Percentiles rank a stretch among this genome's conserved stretches.
Evolutionary conservation across 2,329 filamentous ascomycete species (phyloP).

Genomic region (Thielaviopsis cerberus): DNA sequence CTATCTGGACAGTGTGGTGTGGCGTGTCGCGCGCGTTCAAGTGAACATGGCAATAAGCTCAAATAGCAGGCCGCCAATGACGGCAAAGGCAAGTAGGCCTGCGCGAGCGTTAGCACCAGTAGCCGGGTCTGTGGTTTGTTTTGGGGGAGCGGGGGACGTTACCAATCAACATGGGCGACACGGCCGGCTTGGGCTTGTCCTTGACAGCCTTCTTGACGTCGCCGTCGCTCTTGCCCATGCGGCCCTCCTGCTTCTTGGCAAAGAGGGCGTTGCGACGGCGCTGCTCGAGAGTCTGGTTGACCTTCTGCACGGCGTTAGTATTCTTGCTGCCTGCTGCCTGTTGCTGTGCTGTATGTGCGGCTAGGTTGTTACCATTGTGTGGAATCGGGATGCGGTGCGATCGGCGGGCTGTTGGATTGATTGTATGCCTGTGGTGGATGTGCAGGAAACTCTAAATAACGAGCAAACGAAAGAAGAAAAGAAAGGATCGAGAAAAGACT

Average conservation of each 20-base stretch:
- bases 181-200: slow-evolving; percentile 38
- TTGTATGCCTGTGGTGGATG: too few species aligned
- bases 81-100: slow-evolving; percentile 40
- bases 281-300: slow-evolving; percentile 59
- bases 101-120: background rate
- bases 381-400: background rate
- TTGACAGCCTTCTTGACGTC: slow-evolving; percentile 43
- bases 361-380: too few species aligned
- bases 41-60: slow-evolving; percentile 28
- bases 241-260: slow-evolving; percentile 50
- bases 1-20: too few species aligned
- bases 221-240: slow-evolving; percentile 54
- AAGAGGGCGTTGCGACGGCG: slow-evolving; percentile 66
- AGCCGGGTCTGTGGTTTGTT: background rate
- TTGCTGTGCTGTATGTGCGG: too few species aligned
- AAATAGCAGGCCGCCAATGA: slow-evolving; percentile 42
- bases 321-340: too few species aligned
- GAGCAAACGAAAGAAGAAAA: too few species aligned
- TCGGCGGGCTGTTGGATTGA: too few species aligned
- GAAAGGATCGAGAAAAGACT: too few species aligned
- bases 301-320: slow-evolving; percentile 7
- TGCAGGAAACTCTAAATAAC: too few species aligned
- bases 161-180: slow-evolving; percentile 48
- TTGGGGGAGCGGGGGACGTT: slow-evolving; percentile 16
- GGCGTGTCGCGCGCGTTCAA: too few species aligned